These are phyloP conservation scores for Artemisia argyi DNA, from an alignment of 129 eudicot species.

Conservation along the genomic window DNA sequence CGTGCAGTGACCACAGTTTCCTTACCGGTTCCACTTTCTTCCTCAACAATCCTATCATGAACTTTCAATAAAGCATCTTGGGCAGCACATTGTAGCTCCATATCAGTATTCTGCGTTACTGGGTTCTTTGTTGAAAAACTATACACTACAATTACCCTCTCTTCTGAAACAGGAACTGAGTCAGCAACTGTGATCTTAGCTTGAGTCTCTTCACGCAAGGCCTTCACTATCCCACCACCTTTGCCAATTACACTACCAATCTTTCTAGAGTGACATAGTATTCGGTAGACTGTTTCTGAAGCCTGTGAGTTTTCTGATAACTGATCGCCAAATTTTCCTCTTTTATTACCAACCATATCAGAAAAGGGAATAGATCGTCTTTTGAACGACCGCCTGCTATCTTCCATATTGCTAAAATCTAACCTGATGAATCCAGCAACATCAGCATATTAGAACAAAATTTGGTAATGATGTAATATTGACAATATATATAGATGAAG, in stretches of 20 bases:
- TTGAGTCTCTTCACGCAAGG: conserved; percentile 76
- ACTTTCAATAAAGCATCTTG: conserved; percentile 83
- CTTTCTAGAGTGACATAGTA: conserved; percentile 68
- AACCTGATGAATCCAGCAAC: too few relatives aligned
- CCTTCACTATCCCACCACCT: conserved; percentile 74
- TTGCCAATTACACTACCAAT: conserved; percentile 90
- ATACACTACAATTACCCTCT: conserved; percentile 54
- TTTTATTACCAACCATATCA: conserved; percentile 49
- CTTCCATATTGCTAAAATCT: conserved; percentile 48
- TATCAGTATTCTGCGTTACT: conserved; percentile 19
- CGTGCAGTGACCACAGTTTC: conserved; percentile 54
- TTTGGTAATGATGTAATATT: too few relatives aligned
- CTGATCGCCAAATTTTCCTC: conserved; percentile 48
- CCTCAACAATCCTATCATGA: conserved; percentile 71
- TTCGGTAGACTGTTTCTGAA: conserved; percentile 71
- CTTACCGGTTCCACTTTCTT: conserved; percentile 52
- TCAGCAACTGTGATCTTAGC: conserved; percentile 88
- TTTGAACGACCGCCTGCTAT: conserved; percentile 40
- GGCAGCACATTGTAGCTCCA: conserved; percentile 74
- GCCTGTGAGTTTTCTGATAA: conserved; percentile 44
- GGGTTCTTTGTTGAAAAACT: conserved; percentile 58
- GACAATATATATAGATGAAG: too few relatives aligned
- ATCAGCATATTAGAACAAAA: too few relatives aligned
- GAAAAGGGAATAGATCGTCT: conserved; percentile 50
- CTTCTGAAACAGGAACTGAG: conserved; percentile 72